These are phyloP conservation scores for Oehlia diaphana DNA, from an alignment of 192 early-diverging fungal species.

Conservation along the genomic window DNA sequence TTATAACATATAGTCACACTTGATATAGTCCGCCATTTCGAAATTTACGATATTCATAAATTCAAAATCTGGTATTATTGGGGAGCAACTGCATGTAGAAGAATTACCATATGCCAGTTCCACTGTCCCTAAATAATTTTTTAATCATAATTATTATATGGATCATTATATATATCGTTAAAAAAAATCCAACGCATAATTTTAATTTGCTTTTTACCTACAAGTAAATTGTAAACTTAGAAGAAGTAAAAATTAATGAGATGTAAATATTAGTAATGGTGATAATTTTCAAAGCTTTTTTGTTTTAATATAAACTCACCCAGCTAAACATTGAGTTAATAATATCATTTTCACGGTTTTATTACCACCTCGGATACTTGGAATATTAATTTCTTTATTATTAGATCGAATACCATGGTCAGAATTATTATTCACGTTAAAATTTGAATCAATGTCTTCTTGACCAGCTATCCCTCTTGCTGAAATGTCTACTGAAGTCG, in stretches of 20 bases:
- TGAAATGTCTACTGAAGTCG: neutral
- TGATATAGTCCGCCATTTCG: too few relatives aligned
- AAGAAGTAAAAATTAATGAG: neutral
- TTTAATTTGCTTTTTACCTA: slow-evolving; percentile 36
- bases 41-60: too few relatives aligned
- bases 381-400: neutral
- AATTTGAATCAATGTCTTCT: neutral
- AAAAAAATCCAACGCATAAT: slow-evolving; percentile 33
- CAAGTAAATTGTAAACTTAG: slow-evolving; percentile 65
- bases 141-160: neutral
- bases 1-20: neutral
- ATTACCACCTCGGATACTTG: slow-evolving; percentile 39
- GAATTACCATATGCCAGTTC: slow-evolving; percentile 68
- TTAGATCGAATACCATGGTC: neutral
- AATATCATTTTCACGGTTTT: slow-evolving; percentile 49
- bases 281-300: neutral
- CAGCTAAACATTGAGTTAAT: slow-evolving; percentile 39
- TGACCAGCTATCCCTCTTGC: neutral
- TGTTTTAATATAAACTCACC: neutral
- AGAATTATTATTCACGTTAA: neutral
- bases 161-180: neutral
- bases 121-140: slow-evolving; percentile 58
- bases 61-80: too few relatives aligned
- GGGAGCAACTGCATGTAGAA: neutral
- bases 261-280: neutral